phyloP scores from a whole-genome alignment of 116 monocot species.

The Zostera marina region DNA sequence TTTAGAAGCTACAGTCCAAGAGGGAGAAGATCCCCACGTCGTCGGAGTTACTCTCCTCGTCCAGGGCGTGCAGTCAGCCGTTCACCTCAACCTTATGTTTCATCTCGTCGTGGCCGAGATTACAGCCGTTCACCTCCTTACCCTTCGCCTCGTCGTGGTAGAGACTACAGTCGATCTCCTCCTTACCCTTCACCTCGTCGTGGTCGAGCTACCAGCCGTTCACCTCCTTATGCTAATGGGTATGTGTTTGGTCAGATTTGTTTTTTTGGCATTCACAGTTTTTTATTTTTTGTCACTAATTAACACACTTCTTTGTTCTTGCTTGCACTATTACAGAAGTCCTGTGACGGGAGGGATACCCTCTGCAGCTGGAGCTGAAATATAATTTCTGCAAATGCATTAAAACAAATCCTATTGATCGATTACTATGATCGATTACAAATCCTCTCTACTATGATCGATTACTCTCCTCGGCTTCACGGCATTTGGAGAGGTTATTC shows the following conservation, averaged over 20 bases:
- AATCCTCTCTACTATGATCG: not conserved
- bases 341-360: constrained; percentile 10
- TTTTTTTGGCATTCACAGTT: not conserved
- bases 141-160: constrained; percentile 4
- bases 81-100: not conserved
- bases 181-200: constrained; percentile 25
- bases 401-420: not conserved
- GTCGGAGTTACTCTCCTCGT: constrained; percentile 7
- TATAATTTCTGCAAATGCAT: not conserved
- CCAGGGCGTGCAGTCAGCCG: constrained; percentile 7
- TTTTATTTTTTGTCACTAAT: not conserved
- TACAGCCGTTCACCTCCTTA: not conserved
- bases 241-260: not conserved
- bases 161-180: constrained; percentile 6
- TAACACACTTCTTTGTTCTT: not conserved
- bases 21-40: constrained; percentile 15
- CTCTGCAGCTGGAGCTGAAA: constrained; percentile 24
- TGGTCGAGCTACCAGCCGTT: constrained; percentile 37
- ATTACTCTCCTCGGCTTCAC: constrained; percentile 15
- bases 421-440: not conserved
- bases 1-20: constrained; percentile 15
- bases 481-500: constrained; percentile 18
- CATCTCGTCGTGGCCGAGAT: constrained; percentile 2
- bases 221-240: constrained; percentile 70
- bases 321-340: constrained; percentile 4